Evolutionary conservation across 2,329 filamentous ascomycete genomes (phyloP), one percentile per base, ranked within the genome.

Genomic region (Apiospora kogelbergensis): DNA sequence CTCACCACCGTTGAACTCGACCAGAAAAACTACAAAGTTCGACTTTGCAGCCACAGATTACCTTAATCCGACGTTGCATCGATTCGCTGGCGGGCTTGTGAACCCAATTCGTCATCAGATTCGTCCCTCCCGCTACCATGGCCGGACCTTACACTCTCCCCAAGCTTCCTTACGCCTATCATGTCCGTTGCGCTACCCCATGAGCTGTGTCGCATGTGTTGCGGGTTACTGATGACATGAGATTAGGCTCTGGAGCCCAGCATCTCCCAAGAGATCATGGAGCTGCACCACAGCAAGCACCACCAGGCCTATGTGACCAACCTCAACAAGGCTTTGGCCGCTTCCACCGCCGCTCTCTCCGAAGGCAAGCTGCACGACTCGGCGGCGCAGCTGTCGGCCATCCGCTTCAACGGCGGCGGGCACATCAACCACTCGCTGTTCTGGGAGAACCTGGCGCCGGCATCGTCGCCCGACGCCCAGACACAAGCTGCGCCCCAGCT

Each of bases 401-500:
- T 97, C 83, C 92, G 91, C 76, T 97, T 97, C 87, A 93, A 97
- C 79, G 94, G 92, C 65, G 95, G 95, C 57, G 95, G 95, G 7
- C 94, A 97, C 84, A 91, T 97, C 82, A 98, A 98, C 84, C 95
- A 97, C 85, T 90, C 89, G 0, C 89, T 97, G 44, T 97, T 97
- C 86, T 98, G 94, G 94, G 90, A 93, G 82, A 95, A 94, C 80
- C 86, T 97, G 22, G 81, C 88, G 0, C 92, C 92, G 0, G 81
- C 89, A 0, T 84, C 81, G 22, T 89, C 86, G 2, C 72, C 84
- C 0, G 88, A 90, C 9, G 86, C 92, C 1, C 79, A 86, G 3
- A 81, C 85, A 4, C 79, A 83, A 1, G 26, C 30, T 0, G 88
- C 89, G 0, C 89, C 90, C 0, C 81, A 83, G 24, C 84, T 97